Evolutionary conservation across 2,329 filamentous ascomycete genomes (phyloP), one percentile per base, ranked within the genome.

Genomic region (Tolypocladium amazonense): DNA sequence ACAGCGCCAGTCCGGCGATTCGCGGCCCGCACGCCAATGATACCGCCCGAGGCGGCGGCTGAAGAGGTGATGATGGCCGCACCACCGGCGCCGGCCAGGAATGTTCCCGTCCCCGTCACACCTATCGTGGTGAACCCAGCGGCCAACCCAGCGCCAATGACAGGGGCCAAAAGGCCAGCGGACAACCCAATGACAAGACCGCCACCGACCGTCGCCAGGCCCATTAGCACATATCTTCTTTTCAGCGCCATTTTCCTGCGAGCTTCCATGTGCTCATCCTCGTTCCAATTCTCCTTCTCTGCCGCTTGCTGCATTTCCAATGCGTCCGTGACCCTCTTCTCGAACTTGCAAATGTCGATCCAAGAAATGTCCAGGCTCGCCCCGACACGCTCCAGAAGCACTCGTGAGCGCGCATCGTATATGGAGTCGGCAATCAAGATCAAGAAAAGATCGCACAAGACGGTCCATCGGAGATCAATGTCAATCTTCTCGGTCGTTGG

Each of bases 241-340:
- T 89, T 96, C 61, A 92, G 79, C 1, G 90, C 90, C 69, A 85
- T 77, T 72, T 97, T 96, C 57, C 90, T 83, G 55, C 94, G 85
- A 61, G 80, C 83, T 72, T 96, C 91, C 81, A 97, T 91, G 71
- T 97, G 92, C 64, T 95, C 90, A 14, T 94, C 88, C 72, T 99
- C 94, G 65, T 97, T 95, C 94, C 94, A 99, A 64, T 93, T 96
- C 75, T 99, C 94, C 68, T 93, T 95, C 63, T 92, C 89, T 7
- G 91, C 90, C 55, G 89, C 87, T 73, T 97, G 92, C 74, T 97
- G 93, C 91, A 99, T 97, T 73, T 99, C 94, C 27, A 99, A 78
- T 1, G 94, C 92, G 73, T 99, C 94, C 9, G 94, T 97, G 7
- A 99, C 91, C 58, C 92, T 88, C 76, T 97, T 97, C 75, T 99